Percentiles rank a stretch among this genome's conserved stretches.
Conservation (phyloP, 192 early-diverging fungal genomes). For the Phlyctochytrium bullatum region DNA sequence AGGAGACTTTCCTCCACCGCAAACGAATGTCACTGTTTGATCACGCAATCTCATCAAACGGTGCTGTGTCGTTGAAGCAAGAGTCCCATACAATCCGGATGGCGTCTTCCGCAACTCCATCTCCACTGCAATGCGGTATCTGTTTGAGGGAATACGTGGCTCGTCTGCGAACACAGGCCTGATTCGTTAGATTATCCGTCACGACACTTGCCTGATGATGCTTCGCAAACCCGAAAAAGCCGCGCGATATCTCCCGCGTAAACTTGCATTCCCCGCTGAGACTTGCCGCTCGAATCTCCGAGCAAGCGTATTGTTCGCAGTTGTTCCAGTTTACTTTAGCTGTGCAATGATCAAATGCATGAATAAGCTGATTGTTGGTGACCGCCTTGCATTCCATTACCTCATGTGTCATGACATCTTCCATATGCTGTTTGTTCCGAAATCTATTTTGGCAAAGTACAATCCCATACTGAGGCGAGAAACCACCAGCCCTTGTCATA, state of each 20-base stretch:
- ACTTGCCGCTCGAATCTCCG: conserved; percentile 49
- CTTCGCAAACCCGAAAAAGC: conserved; percentile 41
- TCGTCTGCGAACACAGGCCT: conserved; percentile 82
- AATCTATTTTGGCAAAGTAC: conserved; percentile 87
- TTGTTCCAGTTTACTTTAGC: conserved; percentile 46
- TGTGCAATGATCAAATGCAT: conserved; percentile 55
- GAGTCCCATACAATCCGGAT: conserved; percentile 84
- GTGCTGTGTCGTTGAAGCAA: conserved; percentile 92
- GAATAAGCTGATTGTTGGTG: conserved; percentile 38
- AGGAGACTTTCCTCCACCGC: no score
- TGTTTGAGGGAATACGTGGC: conserved; percentile 75
- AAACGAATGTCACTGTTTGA: not conserved
- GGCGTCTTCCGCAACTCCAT: conserved; percentile 78
- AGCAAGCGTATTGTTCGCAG: conserved; percentile 49
- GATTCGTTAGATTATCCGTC: not conserved
- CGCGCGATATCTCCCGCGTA: conserved; percentile 40
- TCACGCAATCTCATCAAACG: conserved; percentile 85
- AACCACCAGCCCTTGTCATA: conserved; percentile 80
- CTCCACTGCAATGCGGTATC: conserved; percentile 71
- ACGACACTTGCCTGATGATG: conserved; percentile 38
- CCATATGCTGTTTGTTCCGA: conserved; percentile 74
- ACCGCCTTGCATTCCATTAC: conserved; percentile 6
- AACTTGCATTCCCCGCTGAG: conserved; percentile 50
- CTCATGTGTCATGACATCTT: conserved; percentile 93
- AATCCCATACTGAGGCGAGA: conserved; percentile 74